A percentile compares a stretch with the other conserved stretches of the same genome.
phyloP scores from a whole-genome alignment of 2,329 filamentous ascomycete species.

The Phoma herbarum region DNA sequence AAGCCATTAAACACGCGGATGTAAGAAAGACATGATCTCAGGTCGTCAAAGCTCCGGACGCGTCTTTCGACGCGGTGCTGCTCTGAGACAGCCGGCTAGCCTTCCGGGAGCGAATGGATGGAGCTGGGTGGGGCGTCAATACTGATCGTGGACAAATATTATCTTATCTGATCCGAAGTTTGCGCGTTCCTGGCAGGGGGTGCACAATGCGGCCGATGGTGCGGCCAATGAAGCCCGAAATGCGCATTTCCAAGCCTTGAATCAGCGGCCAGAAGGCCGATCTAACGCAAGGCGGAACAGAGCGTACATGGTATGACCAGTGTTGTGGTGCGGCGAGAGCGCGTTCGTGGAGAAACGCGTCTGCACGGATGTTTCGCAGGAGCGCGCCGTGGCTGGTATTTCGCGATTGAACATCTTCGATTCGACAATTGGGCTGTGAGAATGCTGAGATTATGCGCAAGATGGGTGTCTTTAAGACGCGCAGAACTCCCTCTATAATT shows the following conservation, averaged over 20 bases:
- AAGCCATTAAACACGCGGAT: background rate
- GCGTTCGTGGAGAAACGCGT: constrained; percentile 43
- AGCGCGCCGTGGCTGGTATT: constrained; percentile 39
- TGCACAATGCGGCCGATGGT: constrained; percentile 28
- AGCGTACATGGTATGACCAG: constrained; percentile 27
- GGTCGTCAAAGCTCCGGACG: constrained; percentile 8
- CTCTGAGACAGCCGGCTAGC: background rate
- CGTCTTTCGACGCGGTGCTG: constrained; percentile 15
- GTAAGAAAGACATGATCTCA: background rate
- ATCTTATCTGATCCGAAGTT: constrained; percentile 42
- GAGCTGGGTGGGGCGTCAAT: constrained; percentile 6
- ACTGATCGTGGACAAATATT: constrained; percentile 20
- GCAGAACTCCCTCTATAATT: constrained; percentile 31
- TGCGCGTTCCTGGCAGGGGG: constrained; percentile 23
- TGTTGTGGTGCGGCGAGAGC: constrained; percentile 44
- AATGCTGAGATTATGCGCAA: background rate
- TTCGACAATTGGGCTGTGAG: background rate
- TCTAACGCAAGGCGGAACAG: constrained; percentile 36
- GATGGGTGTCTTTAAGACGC: constrained; percentile 10
- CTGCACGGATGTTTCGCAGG: constrained; percentile 37
- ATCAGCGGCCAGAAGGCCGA: constrained; percentile 37
- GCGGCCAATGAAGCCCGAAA: constrained; percentile 28
- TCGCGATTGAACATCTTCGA: constrained; percentile 24
- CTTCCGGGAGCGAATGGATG: background rate
- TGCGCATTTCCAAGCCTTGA: constrained; percentile 43